Evolutionary conservation across 495 filamentous ascomycete genomes (phyloP).

Genomic region (Talaromyces borbonicus): DNA sequence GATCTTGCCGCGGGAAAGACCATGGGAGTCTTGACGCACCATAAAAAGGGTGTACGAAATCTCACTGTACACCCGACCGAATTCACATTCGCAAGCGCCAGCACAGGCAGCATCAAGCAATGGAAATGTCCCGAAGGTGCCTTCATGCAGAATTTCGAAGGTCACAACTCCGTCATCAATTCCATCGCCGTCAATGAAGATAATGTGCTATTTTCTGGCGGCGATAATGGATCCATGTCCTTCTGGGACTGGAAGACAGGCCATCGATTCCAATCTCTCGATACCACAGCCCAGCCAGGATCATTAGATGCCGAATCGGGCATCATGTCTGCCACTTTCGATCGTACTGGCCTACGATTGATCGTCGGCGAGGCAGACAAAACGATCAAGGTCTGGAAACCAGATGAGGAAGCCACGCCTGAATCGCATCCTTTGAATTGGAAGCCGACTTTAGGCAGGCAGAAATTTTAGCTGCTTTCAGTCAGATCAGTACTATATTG

Average conservation of each 20-base stretch:
- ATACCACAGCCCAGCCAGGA: conserved; percentile 89
- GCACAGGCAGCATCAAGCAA: conserved; percentile 92
- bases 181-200: conserved; percentile 88
- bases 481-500: not conserved
- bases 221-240: conserved; percentile 89
- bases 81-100: conserved; percentile 92
- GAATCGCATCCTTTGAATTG: conserved; percentile 90
- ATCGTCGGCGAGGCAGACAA: conserved; percentile 96
- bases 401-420: conserved; percentile 78
- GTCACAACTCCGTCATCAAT: conserved; percentile 94
- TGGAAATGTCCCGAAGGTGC: conserved; percentile 98
- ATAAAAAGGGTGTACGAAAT: conserved; percentile 93
- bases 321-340: conserved; percentile 86
- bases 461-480: conserved; percentile 46
- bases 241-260: conserved; percentile 99
- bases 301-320: conserved; percentile 90
- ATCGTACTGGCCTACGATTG: conserved; percentile 75
- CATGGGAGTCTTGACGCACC: conserved; percentile 92
- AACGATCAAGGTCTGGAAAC: conserved; percentile 95
- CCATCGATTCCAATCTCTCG: conserved; percentile 74
- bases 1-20: conserved; percentile 94
- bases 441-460: conserved; percentile 71
- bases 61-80: conserved; percentile 81
- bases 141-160: conserved; percentile 99
- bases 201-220: conserved; percentile 89